Evolutionary conservation across 2,329 filamentous ascomycete species (phyloP).

Genomic region (Diaporthe batatas): DNA sequence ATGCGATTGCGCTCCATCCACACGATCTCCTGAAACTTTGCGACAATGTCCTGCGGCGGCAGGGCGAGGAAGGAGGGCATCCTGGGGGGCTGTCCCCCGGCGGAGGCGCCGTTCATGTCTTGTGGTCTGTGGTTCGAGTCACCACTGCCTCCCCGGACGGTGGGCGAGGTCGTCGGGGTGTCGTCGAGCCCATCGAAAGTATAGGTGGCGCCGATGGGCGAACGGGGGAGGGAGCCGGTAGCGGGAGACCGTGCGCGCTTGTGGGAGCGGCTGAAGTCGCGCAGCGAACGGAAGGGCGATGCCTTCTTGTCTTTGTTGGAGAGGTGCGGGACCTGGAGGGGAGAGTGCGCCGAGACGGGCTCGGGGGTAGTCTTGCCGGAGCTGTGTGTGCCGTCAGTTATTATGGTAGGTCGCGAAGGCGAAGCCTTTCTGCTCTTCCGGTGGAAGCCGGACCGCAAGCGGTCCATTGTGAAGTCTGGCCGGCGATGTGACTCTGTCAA

Average conservation of each 20-base stretch:
- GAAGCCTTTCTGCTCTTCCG: conserved; percentile 41
- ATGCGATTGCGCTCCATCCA: conserved; percentile 67
- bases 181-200: conserved; percentile 49
- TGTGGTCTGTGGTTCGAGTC: conserved; percentile 15
- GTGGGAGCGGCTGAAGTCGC: conserved; percentile 57
- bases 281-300: conserved; percentile 60
- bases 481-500: conserved; percentile 28
- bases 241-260: conserved; percentile 62
- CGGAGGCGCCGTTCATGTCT: conserved; percentile 15
- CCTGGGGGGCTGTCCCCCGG: conserved; percentile 42
- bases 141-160: conserved; percentile 35
- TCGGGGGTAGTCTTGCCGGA: conserved; percentile 42
- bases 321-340: conserved; percentile 40
- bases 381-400: conserved; percentile 40
- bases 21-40: conserved; percentile 65
- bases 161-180: conserved; percentile 42
- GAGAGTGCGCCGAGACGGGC: conserved; percentile 35
- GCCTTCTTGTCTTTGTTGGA: conserved; percentile 42
- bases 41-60: conserved; percentile 59
- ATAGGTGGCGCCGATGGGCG: conserved; percentile 44
- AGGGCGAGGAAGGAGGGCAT: conserved; percentile 57
- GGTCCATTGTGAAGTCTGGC: conserved; percentile 38
- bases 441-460: conserved; percentile 42
- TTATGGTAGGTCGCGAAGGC: conserved; percentile 38
- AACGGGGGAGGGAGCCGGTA: conserved; percentile 44